Percentiles rank a stretch among this genome's conserved stretches.
Conservation (phyloP, 306 rosid species). For the Delonix regia region DNA sequence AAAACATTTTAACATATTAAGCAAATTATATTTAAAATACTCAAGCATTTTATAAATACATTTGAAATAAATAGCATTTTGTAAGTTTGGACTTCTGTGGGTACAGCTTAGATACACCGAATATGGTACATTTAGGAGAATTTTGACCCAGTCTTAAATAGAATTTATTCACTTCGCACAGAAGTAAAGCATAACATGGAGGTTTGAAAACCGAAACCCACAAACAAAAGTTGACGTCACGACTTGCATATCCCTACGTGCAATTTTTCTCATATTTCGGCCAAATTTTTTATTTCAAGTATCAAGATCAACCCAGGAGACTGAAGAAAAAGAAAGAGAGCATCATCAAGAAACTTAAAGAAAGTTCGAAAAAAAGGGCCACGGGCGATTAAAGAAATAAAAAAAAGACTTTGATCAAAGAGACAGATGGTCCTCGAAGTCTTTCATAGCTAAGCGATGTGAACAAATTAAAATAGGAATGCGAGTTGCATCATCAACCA, state of each 20-base stretch:
- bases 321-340: not conserved
- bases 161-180: constrained; percentile 20
- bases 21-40: too few relatives aligned
- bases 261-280: constrained; percentile 25
- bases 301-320: constrained; percentile 13
- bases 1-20: too few relatives aligned
- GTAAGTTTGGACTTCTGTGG: not conserved
- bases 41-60: too few relatives aligned
- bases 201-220: constrained; percentile 38
- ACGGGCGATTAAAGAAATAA: not conserved
- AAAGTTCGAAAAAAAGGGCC: not conserved
- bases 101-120: constrained; percentile 16
- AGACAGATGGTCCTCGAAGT: not conserved
- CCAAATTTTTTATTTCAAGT: not conserved
- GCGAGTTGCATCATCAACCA: constrained; percentile 7
- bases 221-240: not conserved
- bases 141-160: constrained; percentile 9
- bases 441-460: constrained; percentile 28
- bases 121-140: constrained; percentile 9
- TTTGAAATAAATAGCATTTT: too few relatives aligned
- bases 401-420: not conserved
- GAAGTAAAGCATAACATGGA: not conserved
- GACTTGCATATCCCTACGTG: not conserved
- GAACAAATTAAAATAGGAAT: constrained; percentile 11
- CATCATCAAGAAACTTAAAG: not conserved